A percentile compares a stretch with the other conserved stretches of the same genome.
Conservation (phyloP, 768 basidiomycete species). For the Podaxis sp. region DNA sequence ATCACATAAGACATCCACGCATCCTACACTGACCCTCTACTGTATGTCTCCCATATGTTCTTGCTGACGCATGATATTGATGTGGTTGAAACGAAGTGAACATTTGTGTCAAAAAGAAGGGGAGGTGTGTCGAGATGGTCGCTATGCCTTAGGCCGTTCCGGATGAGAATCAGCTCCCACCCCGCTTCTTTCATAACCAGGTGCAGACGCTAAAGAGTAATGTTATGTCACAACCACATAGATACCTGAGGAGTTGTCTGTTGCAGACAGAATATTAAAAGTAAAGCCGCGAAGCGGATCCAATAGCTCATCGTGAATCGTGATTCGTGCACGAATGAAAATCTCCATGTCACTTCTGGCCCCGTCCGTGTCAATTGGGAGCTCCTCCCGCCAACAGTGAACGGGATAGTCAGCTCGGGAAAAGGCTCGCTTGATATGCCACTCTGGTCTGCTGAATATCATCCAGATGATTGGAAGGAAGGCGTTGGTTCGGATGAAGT, state of each 20-base stretch:
- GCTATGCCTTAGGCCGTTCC: no score
- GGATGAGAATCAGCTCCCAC: neutral
- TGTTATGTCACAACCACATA: no score
- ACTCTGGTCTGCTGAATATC: neutral
- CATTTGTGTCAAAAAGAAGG: slow-evolving; percentile 61
- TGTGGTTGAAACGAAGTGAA: slow-evolving; percentile 54
- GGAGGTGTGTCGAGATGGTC: no score
- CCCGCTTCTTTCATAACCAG: no score
- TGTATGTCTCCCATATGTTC: slow-evolving; percentile 69
- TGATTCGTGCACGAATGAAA: neutral
- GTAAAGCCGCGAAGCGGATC: no score
- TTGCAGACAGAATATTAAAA: no score
- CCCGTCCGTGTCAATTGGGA: neutral
- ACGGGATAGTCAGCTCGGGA: neutral
- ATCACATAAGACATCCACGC: slow-evolving; percentile 63
- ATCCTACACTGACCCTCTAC: slow-evolving; percentile 63
- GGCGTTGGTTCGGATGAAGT: neutral
- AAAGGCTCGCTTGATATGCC: neutral
- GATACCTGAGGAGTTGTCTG: no score
- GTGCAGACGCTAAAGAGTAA: no score
- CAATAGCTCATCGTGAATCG: no score
- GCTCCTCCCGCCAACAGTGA: neutral
- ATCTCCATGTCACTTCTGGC: neutral
- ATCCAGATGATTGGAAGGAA: neutral
- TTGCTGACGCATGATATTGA: slow-evolving; percentile 30